Conservation (phyloP, 2,329 filamentous ascomycete genomes). For the Paracoccidioides brasiliensis region DNA sequence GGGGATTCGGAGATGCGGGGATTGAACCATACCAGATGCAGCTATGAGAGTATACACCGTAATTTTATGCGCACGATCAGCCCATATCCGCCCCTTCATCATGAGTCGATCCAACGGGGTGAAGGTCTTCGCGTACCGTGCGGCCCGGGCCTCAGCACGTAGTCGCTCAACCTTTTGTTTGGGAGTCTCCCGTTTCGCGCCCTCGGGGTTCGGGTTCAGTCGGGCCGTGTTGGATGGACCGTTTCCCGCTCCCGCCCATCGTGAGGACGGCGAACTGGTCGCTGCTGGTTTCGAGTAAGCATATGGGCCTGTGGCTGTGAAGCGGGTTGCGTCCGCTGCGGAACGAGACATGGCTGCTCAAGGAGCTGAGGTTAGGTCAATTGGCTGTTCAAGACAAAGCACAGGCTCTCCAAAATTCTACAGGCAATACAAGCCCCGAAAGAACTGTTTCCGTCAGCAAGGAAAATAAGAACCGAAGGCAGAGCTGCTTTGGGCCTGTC, state of each 20-base stretch:
- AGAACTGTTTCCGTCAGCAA: background rate
- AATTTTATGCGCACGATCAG: constrained; percentile 48
- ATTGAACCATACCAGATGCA: constrained; percentile 41
- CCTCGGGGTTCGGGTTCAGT: constrained; percentile 5
- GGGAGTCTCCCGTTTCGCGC: constrained; percentile 42
- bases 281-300: constrained; percentile 29
- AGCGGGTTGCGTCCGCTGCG: constrained; percentile 38
- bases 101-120: constrained; percentile 43
- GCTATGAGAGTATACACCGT: constrained; percentile 49
- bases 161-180: constrained; percentile 57
- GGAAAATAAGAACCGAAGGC: background rate
- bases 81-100: constrained; percentile 40
- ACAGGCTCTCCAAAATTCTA: background rate
- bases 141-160: constrained; percentile 54
- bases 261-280: constrained; percentile 13
- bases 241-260: constrained; percentile 10
- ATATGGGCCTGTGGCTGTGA: constrained; percentile 39
- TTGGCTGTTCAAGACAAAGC: background rate
- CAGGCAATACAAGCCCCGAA: background rate
- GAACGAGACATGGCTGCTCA: constrained; percentile 31
- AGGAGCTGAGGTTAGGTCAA: background rate
- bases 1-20: constrained; percentile 1
- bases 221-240: constrained; percentile 9
- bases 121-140: constrained; percentile 47
- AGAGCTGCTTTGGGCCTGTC: background rate